These are phyloP conservation scores for Phytophthora niederhauseri DNA, from an alignment of 352 stramenopile genomes.

Conservation along the genomic window DNA sequence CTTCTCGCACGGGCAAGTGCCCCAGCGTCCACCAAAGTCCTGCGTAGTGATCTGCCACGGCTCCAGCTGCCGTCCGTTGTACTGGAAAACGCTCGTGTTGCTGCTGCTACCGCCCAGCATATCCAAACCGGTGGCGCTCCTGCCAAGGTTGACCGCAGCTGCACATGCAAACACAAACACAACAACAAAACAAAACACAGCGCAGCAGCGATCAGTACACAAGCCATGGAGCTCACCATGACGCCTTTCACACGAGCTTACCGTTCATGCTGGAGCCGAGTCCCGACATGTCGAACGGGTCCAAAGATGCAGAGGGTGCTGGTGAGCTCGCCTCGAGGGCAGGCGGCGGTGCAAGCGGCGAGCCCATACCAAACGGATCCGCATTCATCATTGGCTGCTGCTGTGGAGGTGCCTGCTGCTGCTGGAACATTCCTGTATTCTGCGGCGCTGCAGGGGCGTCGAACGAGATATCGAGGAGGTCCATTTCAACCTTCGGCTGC, in stretches of 20 bases:
- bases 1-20: conserved; percentile 81
- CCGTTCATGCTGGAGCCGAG: conserved; percentile 73
- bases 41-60: conserved; percentile 88
- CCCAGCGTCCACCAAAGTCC: conserved; percentile 88
- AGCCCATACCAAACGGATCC: conserved; percentile 75
- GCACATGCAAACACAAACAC: conserved; percentile 27
- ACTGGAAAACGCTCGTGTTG: conserved; percentile 63
- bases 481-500: conserved; percentile 65
- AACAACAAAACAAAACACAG: conserved; percentile 1
- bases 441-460: conserved; percentile 52
- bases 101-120: conserved; percentile 40
- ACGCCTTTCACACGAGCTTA: conserved; percentile 24
- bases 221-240: background rate
- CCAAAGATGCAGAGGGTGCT: conserved; percentile 43
- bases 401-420: conserved; percentile 37
- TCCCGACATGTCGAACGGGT: conserved; percentile 81
- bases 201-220: background rate
- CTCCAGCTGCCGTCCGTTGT: conserved; percentile 80
- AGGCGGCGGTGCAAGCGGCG: conserved; percentile 40
- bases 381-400: conserved; percentile 42
- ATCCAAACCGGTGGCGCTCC: conserved; percentile 38
- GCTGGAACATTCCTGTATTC: conserved; percentile 42
- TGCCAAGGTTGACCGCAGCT: conserved; percentile 54
- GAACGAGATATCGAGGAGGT: conserved; percentile 88
- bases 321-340: conserved; percentile 37